phyloP scores from a whole-genome alignment of 2,329 filamentous ascomycete genomes.

The Elsinoe australis region DNA sequence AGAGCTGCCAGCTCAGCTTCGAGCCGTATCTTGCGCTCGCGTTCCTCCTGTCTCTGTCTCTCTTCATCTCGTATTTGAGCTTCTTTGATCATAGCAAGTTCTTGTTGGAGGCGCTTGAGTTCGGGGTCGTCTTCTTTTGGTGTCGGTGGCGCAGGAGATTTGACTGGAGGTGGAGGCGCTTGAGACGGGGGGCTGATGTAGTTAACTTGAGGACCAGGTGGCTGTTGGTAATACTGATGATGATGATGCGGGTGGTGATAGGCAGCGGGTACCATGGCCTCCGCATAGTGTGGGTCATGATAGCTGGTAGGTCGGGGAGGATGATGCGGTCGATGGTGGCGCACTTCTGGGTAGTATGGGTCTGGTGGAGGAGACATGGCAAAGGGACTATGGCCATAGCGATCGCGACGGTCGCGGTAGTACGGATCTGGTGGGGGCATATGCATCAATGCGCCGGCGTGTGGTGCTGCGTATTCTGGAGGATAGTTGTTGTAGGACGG shows the following conservation, averaged over 20 bases:
- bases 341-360: conserved; percentile 13
- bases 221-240: conserved; percentile 2
- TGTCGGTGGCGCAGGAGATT: conserved; percentile 5
- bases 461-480: background rate
- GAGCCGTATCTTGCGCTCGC: conserved; percentile 14
- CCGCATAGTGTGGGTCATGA: conserved; percentile 4
- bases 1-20: conserved; percentile 13
- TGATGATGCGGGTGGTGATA: background rate
- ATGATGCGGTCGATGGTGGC: background rate
- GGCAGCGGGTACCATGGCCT: background rate
- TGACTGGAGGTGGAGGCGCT: background rate
- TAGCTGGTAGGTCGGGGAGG: conserved; percentile 8
- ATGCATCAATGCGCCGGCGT: conserved; percentile 10
- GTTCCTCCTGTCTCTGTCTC: conserved; percentile 1
- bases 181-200: background rate
- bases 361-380: conserved; percentile 7
- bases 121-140: conserved; percentile 12
- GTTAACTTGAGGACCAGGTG: background rate
- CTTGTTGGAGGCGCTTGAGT: conserved; percentile 10
- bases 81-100: background rate
- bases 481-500: background rate
- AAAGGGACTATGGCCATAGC: conserved; percentile 6
- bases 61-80: conserved; percentile 8
- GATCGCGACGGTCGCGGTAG: conserved; percentile 4
- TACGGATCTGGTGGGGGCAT: conserved; percentile 8